phyloP scores from a whole-genome alignment of 352 stramenopile genomes.

The Phytophthora gonapodyides region DNA sequence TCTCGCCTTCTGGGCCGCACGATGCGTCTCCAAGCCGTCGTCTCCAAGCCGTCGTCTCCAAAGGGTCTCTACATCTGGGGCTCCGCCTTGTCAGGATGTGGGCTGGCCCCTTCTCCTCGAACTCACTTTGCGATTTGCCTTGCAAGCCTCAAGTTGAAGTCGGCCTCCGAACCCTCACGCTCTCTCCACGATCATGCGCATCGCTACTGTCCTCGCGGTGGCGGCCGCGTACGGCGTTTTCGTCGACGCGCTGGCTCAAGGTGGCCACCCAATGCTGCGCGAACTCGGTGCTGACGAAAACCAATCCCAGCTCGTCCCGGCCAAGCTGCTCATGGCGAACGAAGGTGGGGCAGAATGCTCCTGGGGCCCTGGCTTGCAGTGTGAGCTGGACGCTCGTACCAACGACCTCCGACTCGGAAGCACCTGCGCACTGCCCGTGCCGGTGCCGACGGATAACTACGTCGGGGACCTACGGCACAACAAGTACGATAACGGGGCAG shows the following conservation, averaged over 20 bases:
- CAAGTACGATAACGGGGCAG: slow-evolving; percentile 11
- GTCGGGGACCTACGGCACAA: slow-evolving; percentile 45
- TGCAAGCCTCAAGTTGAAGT: slow-evolving; percentile 8
- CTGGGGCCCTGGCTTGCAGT: not conserved
- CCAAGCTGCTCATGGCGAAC: not conserved
- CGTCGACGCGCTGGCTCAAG: slow-evolving; percentile 18
- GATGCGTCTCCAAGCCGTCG: not conserved
- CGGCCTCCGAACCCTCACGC: not conserved
- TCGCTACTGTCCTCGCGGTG: slow-evolving; percentile 22
- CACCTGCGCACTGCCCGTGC: slow-evolving; percentile 16
- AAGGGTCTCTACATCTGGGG: no score
- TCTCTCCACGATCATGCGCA: slow-evolving; percentile 13
- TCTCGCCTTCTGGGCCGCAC: not conserved
- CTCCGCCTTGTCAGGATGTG: no score
- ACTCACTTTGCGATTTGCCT: slow-evolving; percentile 7
- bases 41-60: no score
- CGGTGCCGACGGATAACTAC: slow-evolving; percentile 64
- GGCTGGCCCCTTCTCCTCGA: not conserved
- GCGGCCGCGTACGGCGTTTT: slow-evolving; percentile 7
- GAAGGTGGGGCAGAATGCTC: not conserved
- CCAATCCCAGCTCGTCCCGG: slow-evolving; percentile 1
- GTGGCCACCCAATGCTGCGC: slow-evolving; percentile 4
- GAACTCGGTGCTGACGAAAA: slow-evolving; percentile 7
- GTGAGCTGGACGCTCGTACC: not conserved
- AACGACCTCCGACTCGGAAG: slow-evolving; percentile 13